Conservation (phyloP, 441 rosid species). For the Pelargonium fulgidum region DNA sequence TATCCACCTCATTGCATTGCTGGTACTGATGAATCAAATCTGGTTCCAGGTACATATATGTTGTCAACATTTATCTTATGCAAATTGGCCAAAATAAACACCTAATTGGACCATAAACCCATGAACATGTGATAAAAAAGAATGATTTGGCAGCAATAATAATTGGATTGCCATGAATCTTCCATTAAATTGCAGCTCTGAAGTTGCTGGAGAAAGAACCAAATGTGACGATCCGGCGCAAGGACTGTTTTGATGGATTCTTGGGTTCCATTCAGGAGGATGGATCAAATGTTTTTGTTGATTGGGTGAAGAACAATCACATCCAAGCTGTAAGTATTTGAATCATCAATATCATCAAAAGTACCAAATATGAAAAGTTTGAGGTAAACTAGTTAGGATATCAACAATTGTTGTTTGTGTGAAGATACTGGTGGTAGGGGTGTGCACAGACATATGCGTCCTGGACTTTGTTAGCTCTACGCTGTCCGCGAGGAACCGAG, state of each 20-base stretch:
- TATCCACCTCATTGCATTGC: conserved; percentile 31
- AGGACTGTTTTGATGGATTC: conserved; percentile 31
- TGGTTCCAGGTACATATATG: conserved; percentile 26
- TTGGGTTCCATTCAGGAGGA: conserved; percentile 28
- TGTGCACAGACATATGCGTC: conserved; percentile 41
- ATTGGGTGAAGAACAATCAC: conserved; percentile 27
- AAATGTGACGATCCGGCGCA: conserved; percentile 27
- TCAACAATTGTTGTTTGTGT: not conserved
- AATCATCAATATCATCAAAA: too few species aligned
- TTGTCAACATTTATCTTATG: too few species aligned
- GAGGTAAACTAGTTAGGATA: too few species aligned
- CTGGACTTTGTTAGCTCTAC: conserved; percentile 42
- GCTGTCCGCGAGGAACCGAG: conserved; percentile 31
- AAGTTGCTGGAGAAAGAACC: conserved; percentile 29
- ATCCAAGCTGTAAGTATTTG: conserved; percentile 23
- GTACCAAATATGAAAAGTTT: too few species aligned
- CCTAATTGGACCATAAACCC: too few species aligned
- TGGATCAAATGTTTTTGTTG: conserved; percentile 28
- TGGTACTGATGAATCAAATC: conserved; percentile 30
- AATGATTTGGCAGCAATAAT: too few species aligned
- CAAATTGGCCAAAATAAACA: too few species aligned
- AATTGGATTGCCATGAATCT: not conserved
- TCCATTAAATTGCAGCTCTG: conserved; percentile 19
- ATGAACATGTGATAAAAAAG: too few species aligned
- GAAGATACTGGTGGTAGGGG: conserved; percentile 33